Evolutionary conservation across 768 basidiomycete genomes (phyloP), one percentile per base, ranked within the genome.

Genomic region (Mrakia gelida): DNA sequence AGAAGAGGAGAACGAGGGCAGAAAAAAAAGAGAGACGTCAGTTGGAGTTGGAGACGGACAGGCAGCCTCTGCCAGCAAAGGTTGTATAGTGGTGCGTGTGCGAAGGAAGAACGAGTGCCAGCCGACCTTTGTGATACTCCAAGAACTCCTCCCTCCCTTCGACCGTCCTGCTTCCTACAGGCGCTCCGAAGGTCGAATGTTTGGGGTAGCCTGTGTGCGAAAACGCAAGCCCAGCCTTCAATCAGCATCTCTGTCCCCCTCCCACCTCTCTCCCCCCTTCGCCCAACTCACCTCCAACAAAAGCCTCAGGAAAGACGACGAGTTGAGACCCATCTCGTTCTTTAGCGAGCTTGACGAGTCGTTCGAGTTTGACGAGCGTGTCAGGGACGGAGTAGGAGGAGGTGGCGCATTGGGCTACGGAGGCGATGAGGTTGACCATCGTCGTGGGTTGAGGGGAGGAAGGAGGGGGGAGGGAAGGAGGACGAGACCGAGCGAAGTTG

Each of bases 71-170:
- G n/a, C n/a, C n/a, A n/a, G n/a, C n/a, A n/a, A n/a, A n/a, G n/a
- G n/a, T n/a, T n/a, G n/a, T n/a, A n/a, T n/a, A n/a, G n/a, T n/a
- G n/a, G n/a, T n/a, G n/a, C n/a, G n/a, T n/a, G n/a, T n/a, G n/a
- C n/a, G n/a, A n/a, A n/a, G n/a, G n/a, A n/a, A n/a, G n/a, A n/a
- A n/a, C n/a, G n/a, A n/a, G n/a, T n/a, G n/a, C n/a, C n/a, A 91
- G 87, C 9, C 90, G 89, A 18, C 88, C 87, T 4, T 84, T 82
- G 76, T 88, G 81, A 81, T 90, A 91, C 30, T 85, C 86, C 34
- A 89, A 80, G 81, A 86, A 91, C 81, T 90, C 89, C 49, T 90
- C 88, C 34, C 90, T 86, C 13, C 90, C 90, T 73, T 86, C 84
- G 0, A 84, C 82, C 1, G 83, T 80, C 34, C 90, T 86, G 0